Evolutionary conservation across 2,329 filamentous ascomycete species (phyloP).

Genomic region (Colletotrichum tabaci): DNA sequence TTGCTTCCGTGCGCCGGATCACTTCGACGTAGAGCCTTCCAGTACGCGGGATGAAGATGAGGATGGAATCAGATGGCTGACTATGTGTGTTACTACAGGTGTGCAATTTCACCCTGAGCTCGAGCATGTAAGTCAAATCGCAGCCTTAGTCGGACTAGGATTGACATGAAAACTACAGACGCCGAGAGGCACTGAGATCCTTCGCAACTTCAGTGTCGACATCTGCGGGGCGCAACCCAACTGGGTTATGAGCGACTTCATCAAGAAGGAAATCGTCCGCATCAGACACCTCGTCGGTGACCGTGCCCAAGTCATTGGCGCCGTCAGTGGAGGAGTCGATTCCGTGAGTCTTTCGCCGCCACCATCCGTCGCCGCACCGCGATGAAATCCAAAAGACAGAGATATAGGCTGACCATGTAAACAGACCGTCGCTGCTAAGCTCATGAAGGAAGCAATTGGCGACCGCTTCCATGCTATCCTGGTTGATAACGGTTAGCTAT

Average conservation of each 20-base stretch:
- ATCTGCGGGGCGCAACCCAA: slow-evolving; percentile 84
- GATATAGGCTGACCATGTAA: background rate
- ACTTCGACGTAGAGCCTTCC: background rate
- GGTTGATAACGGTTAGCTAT: slow-evolving; percentile 79
- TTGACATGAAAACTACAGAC: slow-evolving; percentile 69
- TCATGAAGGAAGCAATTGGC: slow-evolving; percentile 88
- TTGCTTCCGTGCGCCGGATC: background rate
- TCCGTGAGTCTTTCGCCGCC: background rate
- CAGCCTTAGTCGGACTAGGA: background rate
- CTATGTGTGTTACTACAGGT: slow-evolving; percentile 51
- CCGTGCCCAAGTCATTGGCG: slow-evolving; percentile 81
- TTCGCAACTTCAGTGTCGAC: slow-evolving; percentile 86
- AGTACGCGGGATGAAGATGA: slow-evolving; percentile 22
- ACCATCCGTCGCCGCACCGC: no score
- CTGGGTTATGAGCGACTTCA: slow-evolving; percentile 91
- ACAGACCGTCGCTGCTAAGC: slow-evolving; percentile 83
- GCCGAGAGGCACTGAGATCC: slow-evolving; percentile 76
- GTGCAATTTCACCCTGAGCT: slow-evolving; percentile 95
- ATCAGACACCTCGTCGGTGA: slow-evolving; percentile 88
- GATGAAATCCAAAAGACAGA: background rate
- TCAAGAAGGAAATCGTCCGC: slow-evolving; percentile 83
- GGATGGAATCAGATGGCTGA: background rate
- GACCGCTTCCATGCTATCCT: slow-evolving; percentile 87
- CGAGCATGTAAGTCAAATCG: slow-evolving; percentile 13
- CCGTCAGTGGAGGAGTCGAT: slow-evolving; percentile 84